Base-by-base conservation (phyloP, 495 filamentous ascomycete species). In the Melanomma pulvis-pyrius region DNA sequence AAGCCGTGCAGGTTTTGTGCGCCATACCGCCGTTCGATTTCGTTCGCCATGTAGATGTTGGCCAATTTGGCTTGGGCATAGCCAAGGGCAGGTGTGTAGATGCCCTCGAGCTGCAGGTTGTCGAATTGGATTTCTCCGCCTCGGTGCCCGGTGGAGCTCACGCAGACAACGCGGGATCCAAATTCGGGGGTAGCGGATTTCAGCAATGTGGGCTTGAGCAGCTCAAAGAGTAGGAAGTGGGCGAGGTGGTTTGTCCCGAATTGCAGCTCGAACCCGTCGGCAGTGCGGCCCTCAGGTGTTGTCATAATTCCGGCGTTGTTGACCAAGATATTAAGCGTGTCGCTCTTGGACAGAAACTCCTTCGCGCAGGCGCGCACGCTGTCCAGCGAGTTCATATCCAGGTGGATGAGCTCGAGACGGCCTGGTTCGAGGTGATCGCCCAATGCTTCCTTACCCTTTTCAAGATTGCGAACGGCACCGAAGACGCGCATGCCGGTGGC, bases 401-500 rank as follows among this genome's bases (percentile, higher is more conserved):
- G 70, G 17, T 74, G 32, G 8, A 84, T 63, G 22, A 79, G 69
- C 21, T 75, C 73, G n/a, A 76, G 59, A 6, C 73, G 73, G 32
- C 71, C 69, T 1, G 52, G 36, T 25, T 67, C 55, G 7, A 71
- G 69, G 0, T 65, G 19, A 61, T 71, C 56, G 64, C 76, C 47
- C 6, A 65, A 29, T 0, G 64, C 68, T 5, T 48, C 71, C 73
- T 79, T 61, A 26, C 68, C 59, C 71, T 80, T 74, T 74, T 69
- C 58, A 69, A 79, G 21, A 69, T 80, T 71, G 67, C 81, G 74
- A 46, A 78, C 76, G 44, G 76, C 80, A 19, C 75, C 70, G 70
- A 79, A 81, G 44, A 85, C 68, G 22, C 74, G 80, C 9, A 82
- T 80, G 19, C 82, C 83, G 0, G 83, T 79, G 11, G 72, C 72